phyloP scores from a whole-genome alignment of 257 asterid genomes.

The Ajuga chamaepitys region DNA sequence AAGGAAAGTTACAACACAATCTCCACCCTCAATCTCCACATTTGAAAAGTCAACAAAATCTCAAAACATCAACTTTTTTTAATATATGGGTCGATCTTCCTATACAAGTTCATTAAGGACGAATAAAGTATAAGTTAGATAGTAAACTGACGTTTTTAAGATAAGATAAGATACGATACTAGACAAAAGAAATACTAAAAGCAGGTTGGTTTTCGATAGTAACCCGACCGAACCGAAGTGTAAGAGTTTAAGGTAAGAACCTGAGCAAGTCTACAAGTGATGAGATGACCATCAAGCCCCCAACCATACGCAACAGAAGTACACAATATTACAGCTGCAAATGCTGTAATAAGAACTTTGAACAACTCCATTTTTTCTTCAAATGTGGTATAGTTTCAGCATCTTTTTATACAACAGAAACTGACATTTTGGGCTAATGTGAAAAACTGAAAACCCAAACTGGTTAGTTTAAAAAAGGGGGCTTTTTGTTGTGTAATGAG shows the following conservation, averaged over 20 bases:
- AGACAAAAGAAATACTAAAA: too few relatives aligned
- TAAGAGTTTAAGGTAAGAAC: slow-evolving; percentile 31
- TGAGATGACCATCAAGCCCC: slow-evolving; percentile 85
- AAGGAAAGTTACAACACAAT: too few relatives aligned
- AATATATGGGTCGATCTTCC: too few relatives aligned
- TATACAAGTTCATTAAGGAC: too few relatives aligned
- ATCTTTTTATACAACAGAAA: neutral
- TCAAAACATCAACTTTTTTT: too few relatives aligned
- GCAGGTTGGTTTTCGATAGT: too few relatives aligned
- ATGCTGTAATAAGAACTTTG: slow-evolving; percentile 12
- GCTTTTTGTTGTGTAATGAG: neutral
- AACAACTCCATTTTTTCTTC: slow-evolving; percentile 25
- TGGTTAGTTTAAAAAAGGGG: neutral
- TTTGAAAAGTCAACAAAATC: too few relatives aligned
- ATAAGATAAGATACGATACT: too few relatives aligned
- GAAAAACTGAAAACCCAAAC: slow-evolving; percentile 11
- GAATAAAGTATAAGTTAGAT: too few relatives aligned
- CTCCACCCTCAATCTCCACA: too few relatives aligned
- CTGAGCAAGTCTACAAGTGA: slow-evolving; percentile 69
- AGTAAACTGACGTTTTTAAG: too few relatives aligned
- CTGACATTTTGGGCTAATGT: slow-evolving; percentile 10
- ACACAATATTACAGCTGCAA: slow-evolving; percentile 23
- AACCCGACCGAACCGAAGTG: too few relatives aligned
- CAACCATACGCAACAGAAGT: slow-evolving; percentile 50
- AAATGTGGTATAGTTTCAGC: neutral